Conservation (phyloP, 805 yeast species). For the Myxozyma mucilagina region DNA sequence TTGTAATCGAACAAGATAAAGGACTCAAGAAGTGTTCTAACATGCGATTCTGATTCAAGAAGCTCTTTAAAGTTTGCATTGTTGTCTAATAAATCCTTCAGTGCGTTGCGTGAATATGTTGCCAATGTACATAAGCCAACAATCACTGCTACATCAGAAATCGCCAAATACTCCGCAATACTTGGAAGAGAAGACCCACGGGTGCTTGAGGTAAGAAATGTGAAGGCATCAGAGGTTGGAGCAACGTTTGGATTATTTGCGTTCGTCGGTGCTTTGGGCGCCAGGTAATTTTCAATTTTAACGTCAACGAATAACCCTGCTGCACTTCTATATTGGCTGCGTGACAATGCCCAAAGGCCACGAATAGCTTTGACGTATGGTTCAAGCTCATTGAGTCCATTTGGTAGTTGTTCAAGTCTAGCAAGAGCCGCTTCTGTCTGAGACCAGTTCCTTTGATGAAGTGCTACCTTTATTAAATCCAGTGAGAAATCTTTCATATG, state of each 20-base stretch:
- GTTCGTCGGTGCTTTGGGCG: background rate
- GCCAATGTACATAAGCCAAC: conserved; percentile 28
- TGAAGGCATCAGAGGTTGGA: background rate
- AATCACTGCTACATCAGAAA: conserved; percentile 20
- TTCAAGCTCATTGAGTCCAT: conserved; percentile 9
- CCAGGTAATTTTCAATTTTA: conserved; percentile 3
- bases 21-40: conserved; percentile 25
- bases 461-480: conserved; percentile 24
- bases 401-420: conserved; percentile 15
- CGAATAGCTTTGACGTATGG: conserved; percentile 18
- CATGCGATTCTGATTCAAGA: conserved; percentile 23
- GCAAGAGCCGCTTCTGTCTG: conserved; percentile 21
- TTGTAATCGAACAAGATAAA: conserved; percentile 23
- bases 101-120: conserved; percentile 14
- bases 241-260: background rate
- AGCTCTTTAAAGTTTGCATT: conserved; percentile 21
- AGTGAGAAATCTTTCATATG: conserved; percentile 27
- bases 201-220: background rate
- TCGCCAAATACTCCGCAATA: conserved; percentile 18
- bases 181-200: conserved; percentile 1
- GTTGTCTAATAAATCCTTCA: conserved; percentile 17
- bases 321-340: conserved; percentile 11
- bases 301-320: conserved; percentile 11
- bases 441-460: conserved; percentile 24
- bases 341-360: conserved; percentile 16